phyloP scores from a whole-genome alignment of 1,139 yeast species.

The Sporopachydermia cereana region DNA sequence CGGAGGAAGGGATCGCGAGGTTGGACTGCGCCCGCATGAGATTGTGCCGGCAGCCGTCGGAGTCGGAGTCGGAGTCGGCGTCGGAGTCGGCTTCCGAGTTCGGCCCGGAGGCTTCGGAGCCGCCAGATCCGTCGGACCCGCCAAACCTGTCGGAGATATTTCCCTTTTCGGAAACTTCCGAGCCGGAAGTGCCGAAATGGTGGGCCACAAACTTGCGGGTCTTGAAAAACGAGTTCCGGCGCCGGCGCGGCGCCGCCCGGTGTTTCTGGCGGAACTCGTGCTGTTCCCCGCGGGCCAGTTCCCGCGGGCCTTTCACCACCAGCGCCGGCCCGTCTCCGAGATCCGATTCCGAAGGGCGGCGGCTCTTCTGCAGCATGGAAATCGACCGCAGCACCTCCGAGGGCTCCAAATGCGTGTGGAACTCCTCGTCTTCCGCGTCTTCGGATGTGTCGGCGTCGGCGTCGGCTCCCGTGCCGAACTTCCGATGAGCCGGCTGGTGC shows the following conservation, averaged over 20 bases:
- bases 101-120: slow-evolving; percentile 10
- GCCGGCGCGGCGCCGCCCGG: slow-evolving; percentile 7
- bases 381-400: slow-evolving; percentile 78
- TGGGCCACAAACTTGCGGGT: slow-evolving; percentile 10
- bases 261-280: slow-evolving; percentile 3
- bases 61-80: slow-evolving; percentile 6
- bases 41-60: neutral
- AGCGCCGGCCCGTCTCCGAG: slow-evolving; percentile 71
- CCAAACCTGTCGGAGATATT: neutral
- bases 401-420: slow-evolving; percentile 45
- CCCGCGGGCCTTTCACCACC: slow-evolving; percentile 70
- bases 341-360: slow-evolving; percentile 21
- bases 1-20: slow-evolving; percentile 26
- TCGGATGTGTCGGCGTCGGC: neutral
- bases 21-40: slow-evolving; percentile 27
- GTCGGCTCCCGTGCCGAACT: neutral
- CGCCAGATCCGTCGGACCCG: slow-evolving; percentile 8
- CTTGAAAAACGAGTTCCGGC: neutral
- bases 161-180: neutral
- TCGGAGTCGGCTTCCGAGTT: slow-evolving; percentile 6
- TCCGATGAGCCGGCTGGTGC: neutral
- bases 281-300: slow-evolving; percentile 29
- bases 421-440: neutral
- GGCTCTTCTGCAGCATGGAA: slow-evolving; percentile 55
- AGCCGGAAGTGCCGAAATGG: slow-evolving; percentile 8